Base-by-base conservation (phyloP, 352 stramenopile species). In the Elongisporangium undulatum region DNA sequence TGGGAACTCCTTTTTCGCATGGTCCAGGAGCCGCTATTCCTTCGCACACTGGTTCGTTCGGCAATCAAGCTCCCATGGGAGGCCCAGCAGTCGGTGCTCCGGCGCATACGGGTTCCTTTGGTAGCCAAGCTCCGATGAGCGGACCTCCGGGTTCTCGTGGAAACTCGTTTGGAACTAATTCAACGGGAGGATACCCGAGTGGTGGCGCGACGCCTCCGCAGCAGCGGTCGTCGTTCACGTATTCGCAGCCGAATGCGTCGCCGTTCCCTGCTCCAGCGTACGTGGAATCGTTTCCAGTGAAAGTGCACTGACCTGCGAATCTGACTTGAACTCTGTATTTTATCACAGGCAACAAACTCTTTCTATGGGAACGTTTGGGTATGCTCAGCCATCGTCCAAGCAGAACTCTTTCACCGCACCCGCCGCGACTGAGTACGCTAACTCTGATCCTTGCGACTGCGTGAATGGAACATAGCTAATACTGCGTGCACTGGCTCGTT, bases 141-240 rank as follows among this genome's bases (percentile, higher is more conserved):
- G 59, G 59, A 15, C 56, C 53, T 4, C 54, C 53, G 8, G 64
- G 53, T 20, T 78, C 74, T 6, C 71, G 74, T 4, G 74, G 62
- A 10, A 80, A 69, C 61, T 83, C 74, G 38, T 83, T 83, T 41
- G 64, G 34, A 45, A 17, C 34, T 4, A 45, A 16, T 17, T 17
- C 34, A 45, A 45, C 17, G 34, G 34, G 34, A 4, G 34, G 34
- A 4, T 45, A 17, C 10, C 34, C 13, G 34, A 45, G 34, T 17
- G 34, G 34, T 45, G 34, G 34, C 13, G 10, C 34, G 34, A 45
- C 34, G 3, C 34, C 34, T 45, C 34, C 34, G 4, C 34, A 45
- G 13, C 34, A 45, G 1, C 51, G 59, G 51, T 63, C 51, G 8
- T 59, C 62, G 15, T 68, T 68, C 26, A 21, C 52, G 22, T 65